Evolutionary conservation across 2,329 filamentous ascomycete genomes (phyloP), one percentile per base, ranked within the genome.

Genomic region (Fusarium sulawesiense): DNA sequence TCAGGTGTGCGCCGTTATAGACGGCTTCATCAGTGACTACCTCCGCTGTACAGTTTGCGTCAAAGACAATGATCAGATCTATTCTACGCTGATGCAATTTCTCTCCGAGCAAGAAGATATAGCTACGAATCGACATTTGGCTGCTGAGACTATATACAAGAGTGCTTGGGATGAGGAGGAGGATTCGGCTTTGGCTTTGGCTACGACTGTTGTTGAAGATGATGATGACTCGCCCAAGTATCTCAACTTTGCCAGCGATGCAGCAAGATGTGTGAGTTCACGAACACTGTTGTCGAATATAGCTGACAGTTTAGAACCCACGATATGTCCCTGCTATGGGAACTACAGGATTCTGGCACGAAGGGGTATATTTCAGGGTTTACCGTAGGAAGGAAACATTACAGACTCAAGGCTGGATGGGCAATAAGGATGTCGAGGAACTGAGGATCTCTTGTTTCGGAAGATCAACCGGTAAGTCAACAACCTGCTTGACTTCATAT

Each of bases 241-340:
- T 70, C 83, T 88, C 51, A 89, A 89, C 75, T 89, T 89, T 76
- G 86, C 87, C 6, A 87, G 85, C 65, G 85, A 88, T 64, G 85
- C 87, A 65, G 84, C 85, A 13, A 84, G 83, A 75, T 80, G 82
- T 37, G 83, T 84, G 66, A 75, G 82, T n/a, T n/a, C n/a, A n/a
- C n/a, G n/a, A n/a, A n/a, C n/a, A n/a, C n/a, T n/a, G n/a, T n/a
- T n/a, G n/a, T n/a, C n/a, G n/a, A n/a, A n/a, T n/a, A n/a, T n/a
- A n/a, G n/a, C n/a, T n/a, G n/a, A n/a, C n/a, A n/a, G n/a, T n/a
- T n/a, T 76, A 85, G 78, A 81, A 82, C 11, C 86, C 86, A 3
- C 81, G 84, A 34, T 89, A 84, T 66, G 82, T 87, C 1, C 87
- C 87, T 0, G 86, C 86, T 7, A 76, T 87, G 63, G 87, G 87